Percentiles rank a stretch among this genome's conserved stretches.
phyloP scores from a whole-genome alignment of 441 rosid genomes.

The Raphanus hybrid region DNA sequence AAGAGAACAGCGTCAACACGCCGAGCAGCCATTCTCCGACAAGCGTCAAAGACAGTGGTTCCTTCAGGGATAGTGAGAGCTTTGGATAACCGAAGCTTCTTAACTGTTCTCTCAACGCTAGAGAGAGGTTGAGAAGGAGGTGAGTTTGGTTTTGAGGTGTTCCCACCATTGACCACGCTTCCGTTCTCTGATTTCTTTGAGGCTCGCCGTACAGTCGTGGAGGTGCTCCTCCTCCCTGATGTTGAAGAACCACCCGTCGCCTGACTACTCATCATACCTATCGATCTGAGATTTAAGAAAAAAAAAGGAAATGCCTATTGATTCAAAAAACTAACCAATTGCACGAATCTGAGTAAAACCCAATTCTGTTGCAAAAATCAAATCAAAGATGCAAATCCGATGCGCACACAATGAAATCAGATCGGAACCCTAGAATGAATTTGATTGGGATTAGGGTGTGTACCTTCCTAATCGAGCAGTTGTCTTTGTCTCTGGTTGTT shows the following conservation, averaged over 20 bases:
- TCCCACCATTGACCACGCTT: constrained; percentile 44
- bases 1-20: constrained; percentile 84
- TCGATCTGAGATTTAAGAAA: not conserved
- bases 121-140: constrained; percentile 50
- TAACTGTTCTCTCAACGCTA: constrained; percentile 77
- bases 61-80: constrained; percentile 93
- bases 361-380: not conserved
- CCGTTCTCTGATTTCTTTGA: constrained; percentile 59
- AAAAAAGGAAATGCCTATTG: not conserved
- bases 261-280: constrained; percentile 58
- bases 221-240: constrained; percentile 50
- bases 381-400: too few relatives aligned
- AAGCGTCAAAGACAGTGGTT: constrained; percentile 88
- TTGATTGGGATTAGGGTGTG: too few relatives aligned
- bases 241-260: constrained; percentile 50
- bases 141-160: constrained; percentile 61
- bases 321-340: not conserved
- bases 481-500: too few relatives aligned
- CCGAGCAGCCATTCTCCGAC: constrained; percentile 88
- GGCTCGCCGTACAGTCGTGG: constrained; percentile 49
- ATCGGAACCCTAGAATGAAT: too few relatives aligned
- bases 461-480: too few relatives aligned
- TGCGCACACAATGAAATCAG: too few relatives aligned
- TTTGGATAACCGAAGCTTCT: constrained; percentile 80
- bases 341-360: constrained; percentile 6